These are phyloP conservation scores for Nitzschia sp. DNA, from an alignment of 108 stramenopile species.

Conservation along the genomic window DNA sequence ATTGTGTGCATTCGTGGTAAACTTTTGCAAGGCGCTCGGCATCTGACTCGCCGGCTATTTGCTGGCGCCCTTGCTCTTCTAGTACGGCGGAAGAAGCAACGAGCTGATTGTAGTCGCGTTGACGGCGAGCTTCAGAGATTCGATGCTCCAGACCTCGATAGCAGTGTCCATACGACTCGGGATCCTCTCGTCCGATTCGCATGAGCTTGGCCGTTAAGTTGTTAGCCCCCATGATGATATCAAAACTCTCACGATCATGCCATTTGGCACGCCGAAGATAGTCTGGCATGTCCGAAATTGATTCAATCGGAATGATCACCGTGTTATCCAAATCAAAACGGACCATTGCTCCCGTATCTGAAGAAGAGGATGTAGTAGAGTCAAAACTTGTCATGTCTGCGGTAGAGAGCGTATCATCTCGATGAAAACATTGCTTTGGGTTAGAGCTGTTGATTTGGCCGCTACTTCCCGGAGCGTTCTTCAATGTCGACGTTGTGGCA, in stretches of 20 bases:
- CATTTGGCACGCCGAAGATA: neutral
- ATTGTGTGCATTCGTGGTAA: neutral
- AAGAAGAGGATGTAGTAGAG: neutral
- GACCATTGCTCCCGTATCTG: neutral
- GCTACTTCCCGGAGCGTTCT: neutral
- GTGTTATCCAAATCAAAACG: constrained; percentile 6
- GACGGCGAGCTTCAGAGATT: neutral
- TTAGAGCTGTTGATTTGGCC: neutral
- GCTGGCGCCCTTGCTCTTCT: constrained; percentile 7
- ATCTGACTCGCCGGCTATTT: neutral
- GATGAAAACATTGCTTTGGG: neutral
- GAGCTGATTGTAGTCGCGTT: neutral
- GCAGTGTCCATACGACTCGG: constrained; percentile 15
- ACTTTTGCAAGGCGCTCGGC: neutral
- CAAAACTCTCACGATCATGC: neutral
- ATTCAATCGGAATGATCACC: neutral
- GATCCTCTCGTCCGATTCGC: constrained; percentile 13
- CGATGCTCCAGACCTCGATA: constrained; percentile 14
- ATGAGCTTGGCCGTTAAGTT: constrained; percentile 9
- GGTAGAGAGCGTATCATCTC: neutral
- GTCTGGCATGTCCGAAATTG: neutral
- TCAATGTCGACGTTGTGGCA: too few relatives aligned
- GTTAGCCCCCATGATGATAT: constrained; percentile 7
- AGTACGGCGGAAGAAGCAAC: neutral
- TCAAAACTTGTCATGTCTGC: neutral